Percentiles rank a stretch among this genome's conserved stretches.
Evolutionary conservation across 2,329 filamentous ascomycete genomes (phyloP).

Genomic region (Verticillium albo-atrum): DNA sequence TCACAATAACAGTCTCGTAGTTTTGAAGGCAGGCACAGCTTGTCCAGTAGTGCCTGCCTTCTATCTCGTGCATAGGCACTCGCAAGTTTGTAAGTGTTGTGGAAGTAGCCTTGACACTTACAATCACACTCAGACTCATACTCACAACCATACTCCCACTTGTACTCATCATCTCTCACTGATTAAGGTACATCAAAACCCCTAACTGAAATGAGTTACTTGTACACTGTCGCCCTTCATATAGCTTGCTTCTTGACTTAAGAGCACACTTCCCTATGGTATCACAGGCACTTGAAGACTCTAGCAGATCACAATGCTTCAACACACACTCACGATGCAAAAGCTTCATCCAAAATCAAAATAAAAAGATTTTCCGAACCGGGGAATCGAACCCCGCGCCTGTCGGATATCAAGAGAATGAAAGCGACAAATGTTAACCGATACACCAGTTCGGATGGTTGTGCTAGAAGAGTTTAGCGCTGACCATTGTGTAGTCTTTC

Average conservation of each 20-base stretch:
- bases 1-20: too few relatives aligned
- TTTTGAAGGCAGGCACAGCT: too few relatives aligned
- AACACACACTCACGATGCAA: neutral
- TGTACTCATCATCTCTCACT: too few relatives aligned
- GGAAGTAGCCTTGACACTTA: too few relatives aligned
- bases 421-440: constrained; percentile 4
- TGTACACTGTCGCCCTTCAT: neutral
- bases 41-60: too few relatives aligned
- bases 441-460: constrained; percentile 2
- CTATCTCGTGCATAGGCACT: too few relatives aligned
- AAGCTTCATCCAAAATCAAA: neutral
- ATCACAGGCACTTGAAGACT: neutral
- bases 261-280: neutral
- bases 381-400: constrained; percentile 3
- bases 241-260: neutral
- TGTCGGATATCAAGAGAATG: neutral
- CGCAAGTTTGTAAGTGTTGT: too few relatives aligned
- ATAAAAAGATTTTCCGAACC: neutral
- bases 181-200: too few relatives aligned
- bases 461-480: neutral
- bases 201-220: neutral
- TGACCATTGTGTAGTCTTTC: too few relatives aligned
- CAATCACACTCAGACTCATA: too few relatives aligned
- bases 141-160: too few relatives aligned
- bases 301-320: neutral